Base-by-base conservation (phyloP, 176 grass and related monocot species). In the Poa pratensis region DNA sequence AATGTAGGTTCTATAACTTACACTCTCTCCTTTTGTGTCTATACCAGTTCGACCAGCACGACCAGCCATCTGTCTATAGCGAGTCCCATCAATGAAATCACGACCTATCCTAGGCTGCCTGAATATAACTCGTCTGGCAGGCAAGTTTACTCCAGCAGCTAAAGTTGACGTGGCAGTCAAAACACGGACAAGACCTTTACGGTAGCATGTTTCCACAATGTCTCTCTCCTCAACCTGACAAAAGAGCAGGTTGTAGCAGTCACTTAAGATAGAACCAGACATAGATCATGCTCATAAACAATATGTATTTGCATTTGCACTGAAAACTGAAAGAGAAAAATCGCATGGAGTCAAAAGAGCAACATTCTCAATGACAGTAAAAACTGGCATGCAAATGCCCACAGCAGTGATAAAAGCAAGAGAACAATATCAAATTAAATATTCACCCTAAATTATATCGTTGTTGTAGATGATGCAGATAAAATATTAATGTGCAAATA, bases 31-130 rank as follows among this genome's bases (percentile, higher is more conserved):
- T 91, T 87, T 98, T 76, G 95, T 93, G 51, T 98, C 95, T 74
- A 98, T 98, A 77, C 95, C 95, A 93, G 95, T 95, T 90, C 95
- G 89, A 84, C 95, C 95, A 80, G 95, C 93, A 54, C 95, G 93
- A 80, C 95, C 95, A 93, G 95, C 72, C 95, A 98, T 98, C 73
- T 98, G 95, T 84, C 89, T 98, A 79, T 98, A 98, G 52, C 93
- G 90, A 83, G 91, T 98, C 45, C 95, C 95, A 91, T 98, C 95
- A 83, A 98, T 95, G 80, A 95, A 95, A 88, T 98, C 95, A 78
- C 91, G 91, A 32, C 93, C 95, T 80, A 98, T 83, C 82, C 86
- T 91, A 53, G 95, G 93, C 27, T 98, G 95, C 89, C 95, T 88
- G 77, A 98, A 95, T 91, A 98, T 98, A 78, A 98, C 93, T 80